Base-by-base conservation (phyloP, 768 basidiomycete genomes). In the Hemileccinum rubropunctum region DNA sequence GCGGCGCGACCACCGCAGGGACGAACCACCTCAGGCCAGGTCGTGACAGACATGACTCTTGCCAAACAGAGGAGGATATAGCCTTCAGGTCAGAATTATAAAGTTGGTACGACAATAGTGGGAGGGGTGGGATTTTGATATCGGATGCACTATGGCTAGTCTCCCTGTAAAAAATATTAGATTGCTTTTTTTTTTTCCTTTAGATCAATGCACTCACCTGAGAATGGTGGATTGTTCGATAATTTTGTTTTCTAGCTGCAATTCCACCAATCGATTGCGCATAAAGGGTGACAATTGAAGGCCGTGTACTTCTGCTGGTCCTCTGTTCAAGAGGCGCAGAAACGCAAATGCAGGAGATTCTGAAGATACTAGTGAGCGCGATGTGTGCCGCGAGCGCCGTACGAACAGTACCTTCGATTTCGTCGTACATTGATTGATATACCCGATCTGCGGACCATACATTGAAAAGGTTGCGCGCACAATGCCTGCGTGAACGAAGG, bases 361-460 rank as follows among this genome's bases (percentile, higher is more conserved):
- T 66, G 66, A 47, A 72, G 63, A 71, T 27, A 12, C 30, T 15
- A 17, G 17, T 53, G 30, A 54, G 48, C 27, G 17, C 15, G 28
- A 28, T 39, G n/a, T 36, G 14, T 41, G 26, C 33, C 15, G 10
- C 38, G 15, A 28, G 13, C 7, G 21, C 23, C 33, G 20, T 45
- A 36, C 45, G 20, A 5, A 79, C 54, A 48, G 23, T 61, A 88
- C 88, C 75, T 65, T 81, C 68, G 33, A 68, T 41, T 40, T 68
- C 73, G n/a, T 84, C 76, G 39, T 78, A 73, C 17, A 91, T 62
- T 5, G 91, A 92, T 32, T 69, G 73, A 50, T 85, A 73, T 36
- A 98, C 84, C 79, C 86, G 82, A 56, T 91, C 88, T 0, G 86
- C 77, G 1, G 83, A 78, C 95, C 97, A 99, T 48, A 99, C 95